Conservation (phyloP, 768 basidiomycete species). For the Cytidiella melzeri region DNA sequence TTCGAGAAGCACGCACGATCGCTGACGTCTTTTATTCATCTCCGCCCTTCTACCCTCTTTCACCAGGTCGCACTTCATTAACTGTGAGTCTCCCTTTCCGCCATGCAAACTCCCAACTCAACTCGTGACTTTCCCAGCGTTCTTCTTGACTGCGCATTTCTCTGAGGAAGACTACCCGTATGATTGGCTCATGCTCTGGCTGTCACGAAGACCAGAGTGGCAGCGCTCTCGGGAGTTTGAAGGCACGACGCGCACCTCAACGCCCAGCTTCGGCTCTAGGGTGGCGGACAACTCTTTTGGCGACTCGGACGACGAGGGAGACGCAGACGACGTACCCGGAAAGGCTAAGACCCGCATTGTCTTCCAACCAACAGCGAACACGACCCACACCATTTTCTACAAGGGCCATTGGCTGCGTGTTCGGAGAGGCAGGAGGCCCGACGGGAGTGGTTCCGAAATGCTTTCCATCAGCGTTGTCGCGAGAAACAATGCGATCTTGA, state of each 20-base stretch:
- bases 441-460: slow-evolving; percentile 65
- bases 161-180: slow-evolving; percentile 88
- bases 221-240: slow-evolving; percentile 86
- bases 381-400: slow-evolving; percentile 86
- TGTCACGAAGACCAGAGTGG: slow-evolving; percentile 82
- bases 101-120: not conserved
- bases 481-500: slow-evolving; percentile 75
- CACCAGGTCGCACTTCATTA: slow-evolving; percentile 75
- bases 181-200: slow-evolving; percentile 90
- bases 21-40: not conserved
- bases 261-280: slow-evolving; percentile 48
- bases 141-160: slow-evolving; percentile 86
- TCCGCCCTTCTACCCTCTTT: slow-evolving; percentile 16
- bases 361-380: slow-evolving; percentile 84
- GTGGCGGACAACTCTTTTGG: slow-evolving; percentile 51
- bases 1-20: not conserved
- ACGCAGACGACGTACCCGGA: slow-evolving; percentile 42
- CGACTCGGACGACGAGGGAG: slow-evolving; percentile 46
- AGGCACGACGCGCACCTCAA: slow-evolving; percentile 72
- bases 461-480: slow-evolving; percentile 82
- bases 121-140: slow-evolving; percentile 12
- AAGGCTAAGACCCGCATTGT: slow-evolving; percentile 74
- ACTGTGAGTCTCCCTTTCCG: slow-evolving; percentile 49
- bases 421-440: slow-evolving; percentile 59
- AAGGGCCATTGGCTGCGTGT: slow-evolving; percentile 80